Evolutionary conservation across 371 early-diverging fungal species (phyloP), one percentile per base, ranked within the genome.

Genomic region (Fennellomyces sp.): DNA sequence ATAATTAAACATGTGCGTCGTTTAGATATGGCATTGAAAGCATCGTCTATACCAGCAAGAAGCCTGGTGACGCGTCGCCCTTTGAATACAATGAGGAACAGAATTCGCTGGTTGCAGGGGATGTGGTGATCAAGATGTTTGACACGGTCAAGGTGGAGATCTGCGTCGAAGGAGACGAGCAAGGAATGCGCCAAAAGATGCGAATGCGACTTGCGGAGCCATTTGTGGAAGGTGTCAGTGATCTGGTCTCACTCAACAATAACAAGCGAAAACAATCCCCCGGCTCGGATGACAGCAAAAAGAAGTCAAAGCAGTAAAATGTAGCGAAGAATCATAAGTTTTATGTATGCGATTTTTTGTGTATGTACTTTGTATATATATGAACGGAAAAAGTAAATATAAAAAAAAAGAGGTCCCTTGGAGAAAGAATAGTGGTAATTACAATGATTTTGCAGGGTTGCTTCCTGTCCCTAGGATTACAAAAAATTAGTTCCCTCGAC

Each of bases 11-110:
- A 8, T 13, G 26, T 58, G 2, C 12, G 15, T 51, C 38, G 1
- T 17, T 30, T 30, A 73, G 78, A 64, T 96, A 92, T 69, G 98
- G 98, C 45, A 88, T 98, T 54, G 98, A 98, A 73, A 90, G 95
- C 26, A 83, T 96, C 50, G 92, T 98, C 11, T 91, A 93, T 58
- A 74, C 84, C 0, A 68, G 75, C 21, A 56, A 54, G n/a, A 31
- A 65, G 15, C 50, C 35, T 1, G 68, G 64, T 10, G 66, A 62
- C 15, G 50, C 73, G 25, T 69, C 74, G 10, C 48, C 69, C 2
- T 73, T 77, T 30, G 58, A 52, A 15, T 77, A 72, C 38, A 68
- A 76, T 61, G 68, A 73, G 19, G 38, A 69, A 30, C 42, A 56
- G 7, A 76, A 78, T 47, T 56, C 63, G 27, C 49, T 75, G 17